These are phyloP conservation scores for Climacium dendroides DNA, from an alignment of 225 moss, liverwort and hornwort genomes.

Conservation along the genomic window DNA sequence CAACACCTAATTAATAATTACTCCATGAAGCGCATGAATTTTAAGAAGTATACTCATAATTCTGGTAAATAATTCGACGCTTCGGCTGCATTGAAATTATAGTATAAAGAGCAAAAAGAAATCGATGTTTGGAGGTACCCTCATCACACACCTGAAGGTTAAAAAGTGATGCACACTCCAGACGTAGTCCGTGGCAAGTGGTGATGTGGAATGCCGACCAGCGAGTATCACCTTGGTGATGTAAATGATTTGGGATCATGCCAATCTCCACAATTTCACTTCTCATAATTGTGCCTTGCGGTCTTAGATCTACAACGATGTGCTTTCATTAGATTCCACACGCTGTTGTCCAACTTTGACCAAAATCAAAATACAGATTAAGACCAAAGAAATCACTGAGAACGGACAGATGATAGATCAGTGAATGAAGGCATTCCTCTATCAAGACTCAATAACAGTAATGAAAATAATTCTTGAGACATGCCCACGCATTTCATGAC, in stretches of 20 bases:
- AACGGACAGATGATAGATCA: neutral
- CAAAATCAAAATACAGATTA: neutral
- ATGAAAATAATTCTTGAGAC: neutral
- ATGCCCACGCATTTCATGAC: neutral
- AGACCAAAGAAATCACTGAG: neutral
- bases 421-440: neutral
- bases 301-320: constrained; percentile 62
- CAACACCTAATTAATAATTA: neutral
- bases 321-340: neutral
- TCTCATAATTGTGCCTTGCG: constrained; percentile 92
- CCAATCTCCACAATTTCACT: constrained; percentile 89
- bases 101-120: neutral
- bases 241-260: constrained; percentile 64
- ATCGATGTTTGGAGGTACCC: neutral
- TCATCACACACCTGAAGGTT: constrained; percentile 54
- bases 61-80: neutral
- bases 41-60: neutral
- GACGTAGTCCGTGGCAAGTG: constrained; percentile 87
- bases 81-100: neutral
- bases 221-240: constrained; percentile 76
- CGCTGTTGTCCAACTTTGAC: neutral
- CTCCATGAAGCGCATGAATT: neutral
- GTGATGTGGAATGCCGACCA: constrained; percentile 98
- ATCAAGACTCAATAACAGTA: neutral
- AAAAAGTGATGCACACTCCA: constrained; percentile 70